Conservation (phyloP, 1,139 yeast species). For the Waltiozyma solani region DNA sequence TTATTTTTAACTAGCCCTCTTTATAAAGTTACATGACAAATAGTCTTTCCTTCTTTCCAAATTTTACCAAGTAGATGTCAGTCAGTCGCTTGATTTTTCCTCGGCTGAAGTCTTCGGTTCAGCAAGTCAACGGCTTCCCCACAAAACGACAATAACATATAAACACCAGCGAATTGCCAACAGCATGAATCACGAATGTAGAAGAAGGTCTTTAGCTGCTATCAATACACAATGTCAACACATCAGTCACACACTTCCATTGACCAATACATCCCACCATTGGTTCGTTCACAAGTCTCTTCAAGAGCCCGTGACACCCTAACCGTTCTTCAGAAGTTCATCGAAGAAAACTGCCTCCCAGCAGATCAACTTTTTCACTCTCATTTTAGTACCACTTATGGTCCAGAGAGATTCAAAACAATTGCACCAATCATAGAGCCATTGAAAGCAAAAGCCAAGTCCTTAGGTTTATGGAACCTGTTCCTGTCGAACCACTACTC, state of each 20-base stretch:
- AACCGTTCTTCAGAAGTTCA: conserved; percentile 40
- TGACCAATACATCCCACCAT: conserved; percentile 25
- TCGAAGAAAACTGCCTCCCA: conserved; percentile 51
- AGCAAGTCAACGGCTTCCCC: too few relatives aligned
- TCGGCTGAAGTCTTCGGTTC: too few relatives aligned
- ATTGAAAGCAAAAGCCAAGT: conserved; percentile 44
- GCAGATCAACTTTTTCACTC: conserved; percentile 35
- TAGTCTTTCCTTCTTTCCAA: too few relatives aligned
- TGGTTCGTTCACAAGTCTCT: conserved; percentile 30
- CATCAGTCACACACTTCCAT: conserved; percentile 3
- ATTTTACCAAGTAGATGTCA: too few relatives aligned
- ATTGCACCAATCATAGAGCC: conserved; percentile 43
- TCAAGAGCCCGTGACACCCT: conserved; percentile 44
- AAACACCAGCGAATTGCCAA: too few relatives aligned
- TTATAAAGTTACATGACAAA: too few relatives aligned
- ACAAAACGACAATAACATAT: too few relatives aligned
- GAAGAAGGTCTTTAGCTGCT: too few relatives aligned
- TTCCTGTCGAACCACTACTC: conserved; percentile 46
- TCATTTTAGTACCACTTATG: conserved; percentile 27
- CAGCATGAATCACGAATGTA: too few relatives aligned
- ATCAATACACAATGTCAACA: too few relatives aligned
- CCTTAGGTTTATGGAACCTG: conserved; percentile 56
- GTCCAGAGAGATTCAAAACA: conserved; percentile 36
- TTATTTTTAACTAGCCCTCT: neutral
- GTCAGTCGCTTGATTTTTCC: too few relatives aligned